Percentiles rank a stretch among this genome's conserved stretches.
These are phyloP conservation scores for Diplodia intermedia DNA, from an alignment of 2,329 filamentous ascomycete species.

Conservation along the genomic window DNA sequence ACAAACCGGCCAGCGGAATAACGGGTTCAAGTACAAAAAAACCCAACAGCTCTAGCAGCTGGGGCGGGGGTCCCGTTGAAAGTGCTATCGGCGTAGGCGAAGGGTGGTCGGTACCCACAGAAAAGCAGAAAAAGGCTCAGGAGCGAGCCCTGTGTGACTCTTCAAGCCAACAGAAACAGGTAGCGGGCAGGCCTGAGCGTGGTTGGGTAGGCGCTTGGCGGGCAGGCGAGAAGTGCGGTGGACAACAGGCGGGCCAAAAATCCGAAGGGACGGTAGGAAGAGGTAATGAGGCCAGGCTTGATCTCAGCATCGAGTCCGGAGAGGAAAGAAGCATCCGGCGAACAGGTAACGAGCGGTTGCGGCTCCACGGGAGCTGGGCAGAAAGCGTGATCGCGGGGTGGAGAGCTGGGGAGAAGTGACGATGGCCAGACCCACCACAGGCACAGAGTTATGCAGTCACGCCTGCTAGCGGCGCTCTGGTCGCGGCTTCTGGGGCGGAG, in stretches of 20 bases:
- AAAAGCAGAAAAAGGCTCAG: background rate
- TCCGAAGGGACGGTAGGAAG: conserved; percentile 10
- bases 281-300: conserved; percentile 26
- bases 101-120: conserved; percentile 6
- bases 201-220: conserved; percentile 17
- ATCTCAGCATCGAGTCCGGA: conserved; percentile 29
- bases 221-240: background rate
- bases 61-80: conserved; percentile 2
- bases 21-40: background rate
- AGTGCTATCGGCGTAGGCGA: background rate
- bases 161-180: background rate
- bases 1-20: background rate
- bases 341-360: conserved; percentile 27
- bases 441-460: conserved; percentile 19
- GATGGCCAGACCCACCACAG: conserved; percentile 19
- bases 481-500: conserved; percentile 24
- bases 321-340: conserved; percentile 24
- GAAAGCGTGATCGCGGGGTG: conserved; percentile 7
- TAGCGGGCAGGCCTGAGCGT: background rate
- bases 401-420: conserved; percentile 22
- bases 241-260: conserved; percentile 7
- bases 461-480: conserved; percentile 18
- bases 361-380: conserved; percentile 24
- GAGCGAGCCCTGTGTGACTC: background rate
- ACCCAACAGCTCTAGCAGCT: background rate